Conservation (phyloP, 2,329 filamentous ascomycete genomes). For the Aspergillus quadrilineatus region DNA sequence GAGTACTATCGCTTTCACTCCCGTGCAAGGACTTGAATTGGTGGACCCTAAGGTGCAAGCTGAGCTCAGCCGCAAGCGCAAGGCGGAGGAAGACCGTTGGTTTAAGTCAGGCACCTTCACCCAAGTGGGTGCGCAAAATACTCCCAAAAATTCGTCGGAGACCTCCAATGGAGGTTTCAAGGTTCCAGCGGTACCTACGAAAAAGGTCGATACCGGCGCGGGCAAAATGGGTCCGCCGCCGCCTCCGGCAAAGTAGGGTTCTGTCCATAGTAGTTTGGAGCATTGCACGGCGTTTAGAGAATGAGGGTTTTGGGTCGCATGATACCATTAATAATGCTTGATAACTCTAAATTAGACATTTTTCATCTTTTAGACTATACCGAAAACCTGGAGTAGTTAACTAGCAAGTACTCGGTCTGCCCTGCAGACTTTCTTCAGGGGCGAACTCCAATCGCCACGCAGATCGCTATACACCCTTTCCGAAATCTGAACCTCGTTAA, state of each 20-base stretch:
- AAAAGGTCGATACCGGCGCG: slow-evolving; percentile 68
- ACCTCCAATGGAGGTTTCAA: slow-evolving; percentile 70
- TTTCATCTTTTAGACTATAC: not conserved
- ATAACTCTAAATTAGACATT: slow-evolving; percentile 6
- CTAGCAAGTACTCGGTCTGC: not conserved
- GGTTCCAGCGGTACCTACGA: slow-evolving; percentile 73
- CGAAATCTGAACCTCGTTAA: not conserved
- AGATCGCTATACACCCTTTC: not conserved
- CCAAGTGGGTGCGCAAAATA: slow-evolving; percentile 61
- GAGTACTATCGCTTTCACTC: slow-evolving; percentile 87
- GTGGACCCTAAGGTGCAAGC: slow-evolving; percentile 90
- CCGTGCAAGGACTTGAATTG: slow-evolving; percentile 89
- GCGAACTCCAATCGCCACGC: not conserved
- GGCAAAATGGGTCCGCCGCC: slow-evolving; percentile 54
- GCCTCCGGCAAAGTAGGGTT: slow-evolving; percentile 26
- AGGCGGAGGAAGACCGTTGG: slow-evolving; percentile 92
- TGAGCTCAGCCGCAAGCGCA: slow-evolving; percentile 83
- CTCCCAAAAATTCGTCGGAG: slow-evolving; percentile 25
- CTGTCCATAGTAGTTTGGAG: slow-evolving; percentile 16
- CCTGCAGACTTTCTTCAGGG: not conserved
- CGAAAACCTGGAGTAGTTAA: not conserved
- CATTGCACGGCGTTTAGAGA: slow-evolving; percentile 21
- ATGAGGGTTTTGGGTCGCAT: slow-evolving; percentile 19
- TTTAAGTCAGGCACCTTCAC: slow-evolving; percentile 98
- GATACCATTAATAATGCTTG: slow-evolving; percentile 26